Evolutionary conservation across 2,329 filamentous ascomycete genomes (phyloP).

Genomic region (Neonectria neomacrospora): DNA sequence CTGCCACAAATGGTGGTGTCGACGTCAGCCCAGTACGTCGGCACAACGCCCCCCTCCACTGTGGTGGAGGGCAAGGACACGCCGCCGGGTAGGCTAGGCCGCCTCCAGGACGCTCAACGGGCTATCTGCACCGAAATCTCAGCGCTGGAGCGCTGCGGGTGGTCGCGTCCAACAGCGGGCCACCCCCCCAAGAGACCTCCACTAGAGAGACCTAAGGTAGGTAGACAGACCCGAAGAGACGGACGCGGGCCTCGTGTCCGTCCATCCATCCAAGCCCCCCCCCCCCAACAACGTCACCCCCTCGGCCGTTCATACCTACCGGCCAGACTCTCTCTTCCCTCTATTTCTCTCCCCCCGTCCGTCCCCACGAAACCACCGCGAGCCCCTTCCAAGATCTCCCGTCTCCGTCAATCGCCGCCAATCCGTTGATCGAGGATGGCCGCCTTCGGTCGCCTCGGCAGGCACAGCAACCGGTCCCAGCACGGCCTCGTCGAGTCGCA

Average conservation of each 20-base stretch:
- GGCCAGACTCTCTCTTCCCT: conserved; percentile 19
- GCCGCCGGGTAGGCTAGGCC: neutral
- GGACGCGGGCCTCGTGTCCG: conserved; percentile 15
- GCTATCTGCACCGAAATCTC: conserved; percentile 17
- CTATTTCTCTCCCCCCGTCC: conserved; percentile 17
- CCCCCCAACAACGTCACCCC: conserved; percentile 18
- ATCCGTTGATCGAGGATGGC: conserved; percentile 54
- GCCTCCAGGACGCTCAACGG: conserved; percentile 19
- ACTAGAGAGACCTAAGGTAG: conserved; percentile 14
- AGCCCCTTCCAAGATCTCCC: conserved; percentile 14
- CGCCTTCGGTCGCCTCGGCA: conserved; percentile 65
- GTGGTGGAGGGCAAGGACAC: neutral
- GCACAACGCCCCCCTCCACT: conserved; percentile 17
- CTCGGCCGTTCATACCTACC: conserved; percentile 20
- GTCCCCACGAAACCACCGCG: conserved; percentile 13
- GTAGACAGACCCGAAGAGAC: conserved; percentile 6
- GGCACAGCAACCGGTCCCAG: conserved; percentile 67
- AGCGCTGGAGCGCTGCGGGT: conserved; percentile 6
- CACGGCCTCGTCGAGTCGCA: conserved; percentile 61
- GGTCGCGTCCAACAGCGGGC: neutral
- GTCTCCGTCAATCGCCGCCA: conserved; percentile 18
- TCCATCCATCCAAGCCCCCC: conserved; percentile 22
- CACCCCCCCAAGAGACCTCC: neutral
- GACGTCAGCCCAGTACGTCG: conserved; percentile 23
- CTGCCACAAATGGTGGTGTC: conserved; percentile 13